Evolutionary conservation across 768 basidiomycete genomes (phyloP).

Genomic region (Kwoniella europaea): DNA sequence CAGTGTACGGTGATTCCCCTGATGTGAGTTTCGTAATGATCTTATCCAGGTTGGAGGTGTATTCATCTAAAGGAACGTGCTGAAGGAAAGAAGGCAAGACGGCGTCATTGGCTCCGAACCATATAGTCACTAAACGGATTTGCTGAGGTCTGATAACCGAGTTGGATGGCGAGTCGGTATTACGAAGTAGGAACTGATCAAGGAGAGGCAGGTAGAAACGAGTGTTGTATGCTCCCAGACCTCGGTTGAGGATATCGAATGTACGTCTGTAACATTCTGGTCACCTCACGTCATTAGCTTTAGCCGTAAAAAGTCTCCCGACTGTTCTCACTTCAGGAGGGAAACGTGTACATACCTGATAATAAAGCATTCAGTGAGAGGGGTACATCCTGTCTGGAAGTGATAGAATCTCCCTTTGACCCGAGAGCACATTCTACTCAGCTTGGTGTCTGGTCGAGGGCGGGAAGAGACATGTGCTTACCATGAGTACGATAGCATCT

Average conservation of each 20-base stretch:
- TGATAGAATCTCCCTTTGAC: slow-evolving; percentile 1
- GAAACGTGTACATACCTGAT: neutral
- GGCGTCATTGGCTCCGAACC: slow-evolving; percentile 10
- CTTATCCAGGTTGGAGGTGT: neutral
- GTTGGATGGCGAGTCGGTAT: neutral
- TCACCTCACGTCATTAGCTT: neutral
- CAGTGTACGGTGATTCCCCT: neutral
- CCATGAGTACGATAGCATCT: slow-evolving; percentile 10
- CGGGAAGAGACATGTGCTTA: neutral
- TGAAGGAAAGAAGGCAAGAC: neutral
- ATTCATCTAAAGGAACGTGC: neutral
- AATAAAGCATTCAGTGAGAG: neutral
- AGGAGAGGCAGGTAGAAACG: slow-evolving; percentile 3
- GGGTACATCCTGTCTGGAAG: slow-evolving; percentile 9
- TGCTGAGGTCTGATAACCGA: neutral
- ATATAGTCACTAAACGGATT: slow-evolving; percentile 5
- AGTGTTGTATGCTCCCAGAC: slow-evolving; percentile 11
- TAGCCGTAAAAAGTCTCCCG: no score
- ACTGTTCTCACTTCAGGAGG: neutral
- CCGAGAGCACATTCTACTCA: no score
- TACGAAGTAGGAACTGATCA: neutral
- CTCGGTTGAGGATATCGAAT: slow-evolving; percentile 5
- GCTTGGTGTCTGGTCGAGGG: no score
- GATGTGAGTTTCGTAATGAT: neutral
- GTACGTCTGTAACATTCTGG: slow-evolving; percentile 2